Percentiles rank a stretch among this genome's conserved stretches.
Evolutionary conservation across 352 stramenopile species (phyloP).

Genomic region (Proteromonas lacertae): DNA sequence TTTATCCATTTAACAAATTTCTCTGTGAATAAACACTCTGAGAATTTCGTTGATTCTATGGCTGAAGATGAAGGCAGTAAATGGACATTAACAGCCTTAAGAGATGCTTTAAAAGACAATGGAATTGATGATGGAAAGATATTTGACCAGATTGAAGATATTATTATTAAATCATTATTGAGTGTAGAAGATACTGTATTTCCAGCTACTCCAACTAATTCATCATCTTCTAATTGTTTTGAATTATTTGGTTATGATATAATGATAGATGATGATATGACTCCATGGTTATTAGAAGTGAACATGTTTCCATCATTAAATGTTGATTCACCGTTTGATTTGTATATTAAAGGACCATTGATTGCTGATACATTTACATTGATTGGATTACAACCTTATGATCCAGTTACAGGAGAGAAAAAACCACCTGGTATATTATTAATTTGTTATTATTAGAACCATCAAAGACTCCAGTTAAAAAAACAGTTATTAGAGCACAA

Average conservation of each 20-base stretch:
- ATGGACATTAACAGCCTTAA: background rate
- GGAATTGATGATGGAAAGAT: slow-evolving; percentile 24
- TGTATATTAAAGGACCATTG: slow-evolving; percentile 49
- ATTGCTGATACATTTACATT: too few relatives aligned
- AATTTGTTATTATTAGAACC: too few relatives aligned
- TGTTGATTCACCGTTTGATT: slow-evolving; percentile 40
- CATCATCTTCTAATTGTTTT: slow-evolving; percentile 50
- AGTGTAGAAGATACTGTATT: slow-evolving; percentile 44
- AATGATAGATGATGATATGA: slow-evolving; percentile 41
- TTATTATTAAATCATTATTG: slow-evolving; percentile 45
- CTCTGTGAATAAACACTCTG: slow-evolving; percentile 42
- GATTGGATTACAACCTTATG: too few relatives aligned
- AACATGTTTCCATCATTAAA: slow-evolving; percentile 62
- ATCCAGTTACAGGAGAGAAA: too few relatives aligned
- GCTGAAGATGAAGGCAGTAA: background rate
- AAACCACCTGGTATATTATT: too few relatives aligned
- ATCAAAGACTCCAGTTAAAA: too few relatives aligned
- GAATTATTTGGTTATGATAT: slow-evolving; percentile 76
- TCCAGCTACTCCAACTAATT: too few relatives aligned
- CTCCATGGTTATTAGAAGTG: slow-evolving; percentile 71
- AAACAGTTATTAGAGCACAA: too few relatives aligned
- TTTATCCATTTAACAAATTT: slow-evolving; percentile 74
- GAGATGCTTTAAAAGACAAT: slow-evolving; percentile 28
- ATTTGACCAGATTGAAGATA: slow-evolving; percentile 22
- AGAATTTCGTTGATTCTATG: too few relatives aligned